phyloP scores from a whole-genome alignment of 169 alveolate species.

The Perkinsus chesapeaki region DNA sequence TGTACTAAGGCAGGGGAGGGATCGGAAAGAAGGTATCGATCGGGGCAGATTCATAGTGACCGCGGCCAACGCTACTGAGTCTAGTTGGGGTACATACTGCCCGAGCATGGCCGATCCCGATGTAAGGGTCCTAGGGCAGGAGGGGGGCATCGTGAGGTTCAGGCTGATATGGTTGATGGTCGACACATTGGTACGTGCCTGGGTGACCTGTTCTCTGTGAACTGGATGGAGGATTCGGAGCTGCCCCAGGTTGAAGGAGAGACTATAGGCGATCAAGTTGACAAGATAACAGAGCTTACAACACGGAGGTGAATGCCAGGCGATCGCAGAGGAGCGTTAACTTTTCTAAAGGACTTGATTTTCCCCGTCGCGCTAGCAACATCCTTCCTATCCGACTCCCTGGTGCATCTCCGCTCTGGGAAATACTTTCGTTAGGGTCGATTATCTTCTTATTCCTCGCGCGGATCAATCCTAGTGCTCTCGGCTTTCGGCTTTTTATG shows the following conservation, averaged over 20 bases:
- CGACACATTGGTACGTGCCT: conserved; percentile 57
- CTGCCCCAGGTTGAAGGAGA: conserved; percentile 30
- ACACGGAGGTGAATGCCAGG: conserved; percentile 24
- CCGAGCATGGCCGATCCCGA: conserved; percentile 8
- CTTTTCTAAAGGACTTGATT: too few species aligned
- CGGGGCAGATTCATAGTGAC: conserved; percentile 49
- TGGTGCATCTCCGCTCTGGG: too few species aligned
- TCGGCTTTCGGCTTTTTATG: neutral
- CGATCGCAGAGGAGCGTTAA: too few species aligned
- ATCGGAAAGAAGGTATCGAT: neutral
- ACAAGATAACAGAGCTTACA: conserved; percentile 32
- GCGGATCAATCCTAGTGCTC: too few species aligned
- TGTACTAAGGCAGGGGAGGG: conserved; percentile 11
- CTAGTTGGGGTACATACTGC: conserved; percentile 70
- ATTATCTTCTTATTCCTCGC: too few species aligned
- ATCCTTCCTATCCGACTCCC: too few species aligned
- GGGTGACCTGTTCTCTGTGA: conserved; percentile 37
- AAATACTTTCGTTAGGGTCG: too few species aligned
- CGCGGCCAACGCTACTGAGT: conserved; percentile 63
- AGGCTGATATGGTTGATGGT: conserved; percentile 50
- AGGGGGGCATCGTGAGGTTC: neutral
- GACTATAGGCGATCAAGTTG: conserved; percentile 53
- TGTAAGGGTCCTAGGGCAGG: neutral
- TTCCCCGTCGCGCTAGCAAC: too few species aligned
- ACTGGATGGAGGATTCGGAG: conserved; percentile 66